phyloP scores from a whole-genome alignment of 352 stramenopile species.

The Halophytophthora polymorphica region DNA sequence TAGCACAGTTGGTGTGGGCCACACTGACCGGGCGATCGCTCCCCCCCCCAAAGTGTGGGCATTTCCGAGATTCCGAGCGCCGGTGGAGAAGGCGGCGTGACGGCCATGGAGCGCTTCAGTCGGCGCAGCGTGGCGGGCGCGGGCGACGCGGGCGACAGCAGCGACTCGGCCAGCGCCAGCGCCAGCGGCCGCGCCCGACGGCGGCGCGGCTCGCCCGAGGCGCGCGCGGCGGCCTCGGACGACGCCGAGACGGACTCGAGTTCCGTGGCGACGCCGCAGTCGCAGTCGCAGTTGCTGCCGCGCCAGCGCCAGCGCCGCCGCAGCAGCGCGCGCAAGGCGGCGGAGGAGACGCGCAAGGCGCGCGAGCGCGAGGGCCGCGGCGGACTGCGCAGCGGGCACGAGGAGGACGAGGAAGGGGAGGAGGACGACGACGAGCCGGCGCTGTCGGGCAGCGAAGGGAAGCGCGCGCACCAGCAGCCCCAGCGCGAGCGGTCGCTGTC shows the following conservation, averaged over 20 bases:
- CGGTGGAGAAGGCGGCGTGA: no score
- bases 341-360: conserved; percentile 25
- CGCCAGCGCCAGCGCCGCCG: conserved; percentile 17
- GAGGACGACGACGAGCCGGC: conserved; percentile 25
- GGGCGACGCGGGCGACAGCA: conserved; percentile 25
- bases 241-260: conserved; percentile 62
- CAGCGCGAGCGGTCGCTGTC: conserved; percentile 61
- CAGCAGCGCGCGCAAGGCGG: conserved; percentile 17
- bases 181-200: conserved; percentile 38
- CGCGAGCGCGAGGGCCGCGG: conserved; percentile 4
- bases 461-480: conserved; percentile 13
- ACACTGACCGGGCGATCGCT: no score
- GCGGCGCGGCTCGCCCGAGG: conserved; percentile 24
- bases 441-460: conserved; percentile 16
- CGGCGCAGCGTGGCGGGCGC: conserved; percentile 36
- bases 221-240: conserved; percentile 46
- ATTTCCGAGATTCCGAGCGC: no score
- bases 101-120: conserved; percentile 51
- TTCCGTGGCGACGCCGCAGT: conserved; percentile 15
- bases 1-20: no score
- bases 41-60: no score
- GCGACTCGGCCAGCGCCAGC: conserved; percentile 21
- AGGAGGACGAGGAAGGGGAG: conserved; percentile 22
- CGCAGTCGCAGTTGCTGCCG: conserved; percentile 6
- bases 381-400: conserved; percentile 17